phyloP scores from a whole-genome alignment of 1,284 basidiomycete genomes.

The Sphaerobolus stellatus region DNA sequence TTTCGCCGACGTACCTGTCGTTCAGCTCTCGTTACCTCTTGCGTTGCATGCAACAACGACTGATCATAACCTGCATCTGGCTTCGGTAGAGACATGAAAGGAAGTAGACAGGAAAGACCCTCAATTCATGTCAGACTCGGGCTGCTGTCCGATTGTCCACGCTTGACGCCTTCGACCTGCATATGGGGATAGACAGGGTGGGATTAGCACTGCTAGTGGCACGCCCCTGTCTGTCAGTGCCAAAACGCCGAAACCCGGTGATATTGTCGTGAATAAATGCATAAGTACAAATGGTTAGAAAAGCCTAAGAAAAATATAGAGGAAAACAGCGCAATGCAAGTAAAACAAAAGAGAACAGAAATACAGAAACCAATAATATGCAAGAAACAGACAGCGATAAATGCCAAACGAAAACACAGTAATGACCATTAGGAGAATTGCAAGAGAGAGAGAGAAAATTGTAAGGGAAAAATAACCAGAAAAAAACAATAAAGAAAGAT shows the following conservation, averaged over 20 bases:
- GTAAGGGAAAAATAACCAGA: no score
- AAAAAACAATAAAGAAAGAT: no score
- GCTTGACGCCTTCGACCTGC: not conserved
- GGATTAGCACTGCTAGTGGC: not conserved
- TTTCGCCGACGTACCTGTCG: constrained; percentile 39
- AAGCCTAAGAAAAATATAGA: no score
- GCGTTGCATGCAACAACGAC: constrained; percentile 41
- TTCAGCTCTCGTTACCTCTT: constrained; percentile 45
- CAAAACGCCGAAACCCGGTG: not conserved
- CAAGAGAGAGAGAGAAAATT: no score
- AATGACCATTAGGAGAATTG: no score
- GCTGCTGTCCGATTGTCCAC: not conserved
- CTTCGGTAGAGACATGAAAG: constrained; percentile 5
- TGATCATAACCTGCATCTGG: constrained; percentile 38
- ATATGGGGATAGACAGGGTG: no score
- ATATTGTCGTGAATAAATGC: not conserved
- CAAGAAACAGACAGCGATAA: no score
- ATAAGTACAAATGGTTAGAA: no score
- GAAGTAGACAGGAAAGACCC: no score
- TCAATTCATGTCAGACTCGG: not conserved
- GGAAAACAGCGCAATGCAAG: constrained; percentile 5
- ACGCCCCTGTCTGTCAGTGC: not conserved
- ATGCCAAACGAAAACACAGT: no score
- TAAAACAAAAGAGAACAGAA: constrained; percentile 1
- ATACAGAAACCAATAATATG: no score